Evolutionary conservation across 495 filamentous ascomycete species (phyloP).

Genomic region (Neurospora sp.): DNA sequence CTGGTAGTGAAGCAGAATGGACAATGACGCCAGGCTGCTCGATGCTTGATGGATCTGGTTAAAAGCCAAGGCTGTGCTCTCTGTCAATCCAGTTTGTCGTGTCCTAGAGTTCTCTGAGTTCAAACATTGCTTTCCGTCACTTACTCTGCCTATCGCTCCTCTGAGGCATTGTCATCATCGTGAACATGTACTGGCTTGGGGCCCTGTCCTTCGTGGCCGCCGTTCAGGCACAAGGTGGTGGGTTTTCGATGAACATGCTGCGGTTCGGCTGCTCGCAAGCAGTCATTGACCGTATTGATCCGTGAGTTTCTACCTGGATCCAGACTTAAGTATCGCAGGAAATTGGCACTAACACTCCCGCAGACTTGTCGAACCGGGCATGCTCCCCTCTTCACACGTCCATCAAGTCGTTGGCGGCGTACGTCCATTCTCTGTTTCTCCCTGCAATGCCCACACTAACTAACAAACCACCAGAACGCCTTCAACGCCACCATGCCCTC

Average conservation of each 20-base stretch:
- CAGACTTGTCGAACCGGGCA: slow-evolving; percentile 30
- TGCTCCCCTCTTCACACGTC: slow-evolving; percentile 28
- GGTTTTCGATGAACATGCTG: slow-evolving; percentile 26
- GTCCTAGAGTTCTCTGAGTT: not conserved
- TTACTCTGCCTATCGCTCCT: not conserved
- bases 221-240: slow-evolving; percentile 21
- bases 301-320: slow-evolving; percentile 5
- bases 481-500: slow-evolving; percentile 35
- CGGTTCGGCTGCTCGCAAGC: slow-evolving; percentile 35
- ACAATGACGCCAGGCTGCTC: not conserved
- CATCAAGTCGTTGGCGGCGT: slow-evolving; percentile 39
- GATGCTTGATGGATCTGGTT: not conserved
- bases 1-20: not conserved
- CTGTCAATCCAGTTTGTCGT: not conserved
- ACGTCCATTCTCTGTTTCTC: not conserved
- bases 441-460: not conserved
- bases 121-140: not conserved
- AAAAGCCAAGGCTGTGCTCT: not conserved
- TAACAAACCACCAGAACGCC: slow-evolving; percentile 13
- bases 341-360: not conserved
- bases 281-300: slow-evolving; percentile 32
- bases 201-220: slow-evolving; percentile 22
- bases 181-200: slow-evolving; percentile 26
- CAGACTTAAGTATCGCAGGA: too few relatives aligned
- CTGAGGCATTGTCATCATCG: not conserved